Evolutionary conservation across 306 rosid genomes (phyloP).

Genomic region (Glycyrrhiza uralensis): DNA sequence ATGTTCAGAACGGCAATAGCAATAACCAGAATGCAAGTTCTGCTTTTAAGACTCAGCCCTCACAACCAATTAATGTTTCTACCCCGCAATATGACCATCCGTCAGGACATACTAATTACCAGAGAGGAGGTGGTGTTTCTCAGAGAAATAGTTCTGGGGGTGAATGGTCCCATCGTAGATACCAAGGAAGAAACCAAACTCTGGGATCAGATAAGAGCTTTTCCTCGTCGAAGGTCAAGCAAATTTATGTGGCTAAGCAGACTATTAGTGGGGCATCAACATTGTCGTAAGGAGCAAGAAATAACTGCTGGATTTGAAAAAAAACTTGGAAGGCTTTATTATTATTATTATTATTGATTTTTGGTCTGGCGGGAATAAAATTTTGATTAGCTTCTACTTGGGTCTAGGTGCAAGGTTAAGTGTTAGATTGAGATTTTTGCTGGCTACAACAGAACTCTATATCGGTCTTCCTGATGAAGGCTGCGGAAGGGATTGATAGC

Average conservation of each 20-base stretch:
- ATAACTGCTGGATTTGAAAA: conserved; percentile 21
- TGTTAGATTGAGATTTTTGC: conserved; percentile 39
- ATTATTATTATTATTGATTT: conserved; percentile 3
- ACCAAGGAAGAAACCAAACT: conserved; percentile 79
- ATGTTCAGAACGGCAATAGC: conserved; percentile 42
- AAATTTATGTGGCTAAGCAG: conserved; percentile 92
- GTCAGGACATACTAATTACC: conserved; percentile 52
- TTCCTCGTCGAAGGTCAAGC: conserved; percentile 70
- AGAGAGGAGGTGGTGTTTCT: conserved; percentile 61
- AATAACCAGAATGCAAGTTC: conserved; percentile 48
- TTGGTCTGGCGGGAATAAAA: conserved; percentile 43
- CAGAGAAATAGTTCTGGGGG: conserved; percentile 65
- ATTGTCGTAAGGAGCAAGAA: conserved; percentile 36
- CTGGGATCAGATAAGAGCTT: conserved; percentile 60
- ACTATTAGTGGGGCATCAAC: conserved; percentile 53
- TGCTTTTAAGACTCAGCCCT: conserved; percentile 41
- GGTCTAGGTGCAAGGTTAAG: conserved; percentile 32
- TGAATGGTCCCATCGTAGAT: conserved; percentile 79
- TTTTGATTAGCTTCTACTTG: conserved; percentile 42
- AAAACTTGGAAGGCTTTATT: conserved; percentile 6
- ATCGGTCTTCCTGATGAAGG: conserved; percentile 34
- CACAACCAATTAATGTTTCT: conserved; percentile 47
- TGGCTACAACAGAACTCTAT: conserved; percentile 19
- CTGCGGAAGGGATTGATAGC: conserved; percentile 16
- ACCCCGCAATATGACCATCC: conserved; percentile 64